A percentile compares a stretch with the other conserved stretches of the same genome.
phyloP scores from a whole-genome alignment of 2,329 filamentous ascomycete genomes.

The Aspergillus japonicus region DNA sequence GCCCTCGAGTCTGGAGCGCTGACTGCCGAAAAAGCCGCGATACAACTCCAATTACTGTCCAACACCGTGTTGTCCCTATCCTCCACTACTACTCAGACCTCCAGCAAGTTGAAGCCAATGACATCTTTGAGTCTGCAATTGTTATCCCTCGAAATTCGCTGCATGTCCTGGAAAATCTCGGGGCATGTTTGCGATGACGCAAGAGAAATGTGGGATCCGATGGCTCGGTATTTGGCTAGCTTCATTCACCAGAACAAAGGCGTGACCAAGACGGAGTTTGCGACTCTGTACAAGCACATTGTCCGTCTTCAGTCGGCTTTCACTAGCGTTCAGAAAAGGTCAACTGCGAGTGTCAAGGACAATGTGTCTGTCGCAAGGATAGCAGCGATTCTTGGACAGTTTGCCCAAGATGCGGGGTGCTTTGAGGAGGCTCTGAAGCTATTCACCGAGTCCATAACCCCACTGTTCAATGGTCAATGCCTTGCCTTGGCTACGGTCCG shows the following conservation, averaged over 20 bases:
- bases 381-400: constrained; percentile 37
- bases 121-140: constrained; percentile 40
- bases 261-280: constrained; percentile 40
- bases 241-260: constrained; percentile 36
- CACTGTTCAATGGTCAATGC: constrained; percentile 32
- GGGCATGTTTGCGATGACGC: constrained; percentile 42
- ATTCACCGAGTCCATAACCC: constrained; percentile 32
- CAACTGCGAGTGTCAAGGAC: constrained; percentile 21
- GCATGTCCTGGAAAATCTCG: constrained; percentile 43
- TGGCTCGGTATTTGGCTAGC: constrained; percentile 40
- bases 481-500: constrained; percentile 37
- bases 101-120: constrained; percentile 28
- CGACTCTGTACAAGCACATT: constrained; percentile 36
- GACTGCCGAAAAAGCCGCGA: constrained; percentile 40
- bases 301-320: constrained; percentile 35
- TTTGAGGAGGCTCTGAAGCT: constrained; percentile 40
- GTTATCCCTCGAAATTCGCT: constrained; percentile 42
- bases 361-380: constrained; percentile 33
- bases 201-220: constrained; percentile 46
- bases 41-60: constrained; percentile 47
- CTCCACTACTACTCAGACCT: constrained; percentile 21
- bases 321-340: constrained; percentile 28
- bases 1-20: constrained; percentile 39
- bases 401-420: constrained; percentile 42
- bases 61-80: constrained; percentile 40